Percentiles rank a stretch among this genome's conserved stretches.
Conservation (phyloP, 768 basidiomycete species). For the Pluteus cervinus region DNA sequence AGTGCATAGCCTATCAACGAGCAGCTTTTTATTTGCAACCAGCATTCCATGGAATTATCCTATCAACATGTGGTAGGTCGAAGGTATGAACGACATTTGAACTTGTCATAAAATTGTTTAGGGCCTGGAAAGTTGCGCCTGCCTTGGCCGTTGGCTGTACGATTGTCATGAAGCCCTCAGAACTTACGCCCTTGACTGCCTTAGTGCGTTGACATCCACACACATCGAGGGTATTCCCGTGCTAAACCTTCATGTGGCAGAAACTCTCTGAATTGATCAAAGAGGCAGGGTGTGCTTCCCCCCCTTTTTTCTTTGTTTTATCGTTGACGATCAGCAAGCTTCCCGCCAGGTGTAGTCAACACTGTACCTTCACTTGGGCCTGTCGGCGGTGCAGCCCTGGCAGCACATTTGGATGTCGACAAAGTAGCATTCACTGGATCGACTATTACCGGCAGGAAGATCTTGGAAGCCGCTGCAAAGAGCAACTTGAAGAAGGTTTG, state of each 20-base stretch:
- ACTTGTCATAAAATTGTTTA: constrained; percentile 16
- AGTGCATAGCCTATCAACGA: constrained; percentile 4
- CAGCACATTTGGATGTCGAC: constrained; percentile 80
- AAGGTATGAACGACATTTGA: background rate
- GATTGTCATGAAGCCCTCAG: constrained; percentile 93
- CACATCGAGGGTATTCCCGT: constrained; percentile 3
- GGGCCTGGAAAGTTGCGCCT: constrained; percentile 91
- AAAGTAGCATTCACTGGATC: constrained; percentile 96
- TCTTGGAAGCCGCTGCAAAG: constrained; percentile 89
- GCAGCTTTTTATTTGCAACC: constrained; percentile 8
- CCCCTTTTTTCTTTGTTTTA: constrained; percentile 9
- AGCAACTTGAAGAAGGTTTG: constrained; percentile 89
- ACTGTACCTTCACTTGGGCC: constrained; percentile 78
- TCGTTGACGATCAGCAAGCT: constrained; percentile 34
- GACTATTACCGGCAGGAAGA: constrained; percentile 80
- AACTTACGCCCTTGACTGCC: constrained; percentile 79
- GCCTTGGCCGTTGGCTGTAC: constrained; percentile 90
- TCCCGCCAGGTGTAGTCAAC: constrained; percentile 90
- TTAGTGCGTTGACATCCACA: constrained; percentile 39
- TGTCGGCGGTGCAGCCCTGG: constrained; percentile 80
- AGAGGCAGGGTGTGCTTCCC: constrained; percentile 69
- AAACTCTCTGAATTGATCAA: constrained; percentile 78
- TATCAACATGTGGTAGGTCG: constrained; percentile 71
- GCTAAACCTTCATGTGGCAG: constrained; percentile 26
- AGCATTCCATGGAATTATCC: constrained; percentile 95